Evolutionary conservation across 2,329 filamentous ascomycete genomes (phyloP).

Genomic region (Penicillium griseofulvum): DNA sequence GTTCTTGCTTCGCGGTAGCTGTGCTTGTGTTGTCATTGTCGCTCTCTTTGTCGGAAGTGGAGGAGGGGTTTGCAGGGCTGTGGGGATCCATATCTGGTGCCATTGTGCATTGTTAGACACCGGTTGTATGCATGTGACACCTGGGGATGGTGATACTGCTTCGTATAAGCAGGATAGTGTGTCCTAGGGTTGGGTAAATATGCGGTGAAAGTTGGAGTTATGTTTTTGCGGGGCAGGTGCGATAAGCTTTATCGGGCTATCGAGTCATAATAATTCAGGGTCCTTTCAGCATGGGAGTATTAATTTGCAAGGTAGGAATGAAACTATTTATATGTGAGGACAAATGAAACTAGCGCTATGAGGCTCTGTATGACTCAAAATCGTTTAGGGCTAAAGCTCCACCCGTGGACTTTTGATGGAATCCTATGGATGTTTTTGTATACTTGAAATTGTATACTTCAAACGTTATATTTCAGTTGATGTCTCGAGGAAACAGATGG

Average conservation of each 20-base stretch:
- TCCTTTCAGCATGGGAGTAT: no score
- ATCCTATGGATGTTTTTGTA: not conserved
- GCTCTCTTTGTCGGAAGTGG: not conserved
- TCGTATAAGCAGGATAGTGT: not conserved
- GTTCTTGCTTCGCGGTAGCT: not conserved
- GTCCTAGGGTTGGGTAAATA: not conserved
- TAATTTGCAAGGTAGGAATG: not conserved
- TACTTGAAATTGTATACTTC: no score
- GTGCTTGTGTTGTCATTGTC: constrained; percentile 3
- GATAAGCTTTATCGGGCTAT: not conserved
- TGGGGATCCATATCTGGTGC: not conserved
- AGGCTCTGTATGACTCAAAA: not conserved
- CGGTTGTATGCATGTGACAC: not conserved
- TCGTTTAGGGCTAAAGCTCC: not conserved
- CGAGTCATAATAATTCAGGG: no score
- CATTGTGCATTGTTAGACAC: not conserved
- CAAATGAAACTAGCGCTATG: not conserved
- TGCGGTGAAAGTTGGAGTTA: not conserved
- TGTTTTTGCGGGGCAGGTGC: not conserved
- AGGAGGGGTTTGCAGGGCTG: not conserved
- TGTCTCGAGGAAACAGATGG: not conserved
- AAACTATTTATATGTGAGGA: not conserved
- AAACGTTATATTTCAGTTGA: no score
- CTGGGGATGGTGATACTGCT: not conserved
- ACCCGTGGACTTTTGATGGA: not conserved